Conservation (phyloP, 768 basidiomycete genomes). For the Boletus huronensis region DNA sequence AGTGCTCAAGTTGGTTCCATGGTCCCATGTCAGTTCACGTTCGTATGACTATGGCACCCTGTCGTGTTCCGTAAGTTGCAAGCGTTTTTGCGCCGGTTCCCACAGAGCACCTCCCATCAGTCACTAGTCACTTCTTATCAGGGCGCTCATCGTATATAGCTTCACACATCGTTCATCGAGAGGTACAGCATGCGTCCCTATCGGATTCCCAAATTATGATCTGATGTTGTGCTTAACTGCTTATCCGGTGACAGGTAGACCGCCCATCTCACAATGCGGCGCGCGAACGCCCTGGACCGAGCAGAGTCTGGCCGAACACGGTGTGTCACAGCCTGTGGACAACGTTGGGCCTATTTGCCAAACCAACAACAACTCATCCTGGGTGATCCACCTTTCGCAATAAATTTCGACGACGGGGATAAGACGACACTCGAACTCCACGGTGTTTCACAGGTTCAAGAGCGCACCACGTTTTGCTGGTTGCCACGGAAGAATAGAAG, state of each 20-base stretch:
- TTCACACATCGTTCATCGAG: slow-evolving; percentile 31
- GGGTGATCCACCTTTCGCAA: not conserved
- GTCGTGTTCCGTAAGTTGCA: slow-evolving; percentile 11
- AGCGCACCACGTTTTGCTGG: slow-evolving; percentile 27
- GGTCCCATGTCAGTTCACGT: not conserved
- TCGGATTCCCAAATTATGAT: slow-evolving; percentile 29
- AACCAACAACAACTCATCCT: not conserved
- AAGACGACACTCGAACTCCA: slow-evolving; percentile 24
- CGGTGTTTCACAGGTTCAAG: slow-evolving; percentile 19
- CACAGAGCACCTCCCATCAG: slow-evolving; percentile 43
- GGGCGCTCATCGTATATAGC: slow-evolving; percentile 36
- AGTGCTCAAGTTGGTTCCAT: not conserved
- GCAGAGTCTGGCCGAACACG: slow-evolving; percentile 16
- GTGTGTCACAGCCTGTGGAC: slow-evolving; percentile 2
- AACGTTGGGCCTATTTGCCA: not conserved
- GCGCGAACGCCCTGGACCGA: slow-evolving; percentile 12
- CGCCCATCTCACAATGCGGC: slow-evolving; percentile 19
- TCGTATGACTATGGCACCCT: not conserved
- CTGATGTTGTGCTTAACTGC: slow-evolving; percentile 15
- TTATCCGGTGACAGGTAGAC: slow-evolving; percentile 22
- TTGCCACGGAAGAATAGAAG: slow-evolving; percentile 33
- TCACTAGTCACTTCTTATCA: slow-evolving; percentile 53
- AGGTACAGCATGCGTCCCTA: slow-evolving; percentile 27
- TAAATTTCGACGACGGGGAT: slow-evolving; percentile 12
- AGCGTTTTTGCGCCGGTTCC: slow-evolving; percentile 20